A percentile compares a stretch with the other conserved stretches of the same genome.
Conservation (phyloP, 495 filamentous ascomycete species). For the Terfezia claveryi region DNA sequence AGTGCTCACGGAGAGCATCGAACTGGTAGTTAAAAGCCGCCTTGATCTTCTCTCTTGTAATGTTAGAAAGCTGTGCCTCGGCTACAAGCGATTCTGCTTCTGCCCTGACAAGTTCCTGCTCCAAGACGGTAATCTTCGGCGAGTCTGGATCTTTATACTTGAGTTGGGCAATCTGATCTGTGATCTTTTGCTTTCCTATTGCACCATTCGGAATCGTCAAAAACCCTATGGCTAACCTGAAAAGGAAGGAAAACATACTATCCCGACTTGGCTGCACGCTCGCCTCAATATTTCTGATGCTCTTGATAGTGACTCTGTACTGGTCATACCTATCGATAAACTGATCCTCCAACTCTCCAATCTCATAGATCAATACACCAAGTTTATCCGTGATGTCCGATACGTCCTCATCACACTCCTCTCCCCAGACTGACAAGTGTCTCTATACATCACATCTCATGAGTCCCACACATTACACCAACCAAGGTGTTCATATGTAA, state of each 20-base stretch:
- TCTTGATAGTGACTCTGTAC: slow-evolving; percentile 97
- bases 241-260: slow-evolving; percentile 33
- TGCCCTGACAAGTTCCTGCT: slow-evolving; percentile 94
- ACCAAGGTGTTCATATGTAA: not conserved
- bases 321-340: slow-evolving; percentile 98
- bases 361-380: slow-evolving; percentile 91
- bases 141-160: slow-evolving; percentile 99
- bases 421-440: slow-evolving; percentile 97
- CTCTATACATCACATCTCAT: slow-evolving; percentile 31
- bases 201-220: not conserved
- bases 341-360: slow-evolving; percentile 93
- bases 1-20: slow-evolving; percentile 90
- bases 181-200: slow-evolving; percentile 93
- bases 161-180: slow-evolving; percentile 91
- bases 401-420: slow-evolving; percentile 88
- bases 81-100: slow-evolving; percentile 96
- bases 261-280: slow-evolving; percentile 95
- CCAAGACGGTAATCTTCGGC: slow-evolving; percentile 87
- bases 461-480: not conserved
- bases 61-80: slow-evolving; percentile 95
- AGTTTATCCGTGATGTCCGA: slow-evolving; percentile 98
- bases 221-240: not conserved
- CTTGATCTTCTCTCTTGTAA: slow-evolving; percentile 98
- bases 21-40: slow-evolving; percentile 96
- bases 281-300: slow-evolving; percentile 94